Percentiles rank a stretch among this genome's conserved stretches.
Conservation (phyloP, 192 early-diverging fungal genomes). For the Linderina pennispora region DNA sequence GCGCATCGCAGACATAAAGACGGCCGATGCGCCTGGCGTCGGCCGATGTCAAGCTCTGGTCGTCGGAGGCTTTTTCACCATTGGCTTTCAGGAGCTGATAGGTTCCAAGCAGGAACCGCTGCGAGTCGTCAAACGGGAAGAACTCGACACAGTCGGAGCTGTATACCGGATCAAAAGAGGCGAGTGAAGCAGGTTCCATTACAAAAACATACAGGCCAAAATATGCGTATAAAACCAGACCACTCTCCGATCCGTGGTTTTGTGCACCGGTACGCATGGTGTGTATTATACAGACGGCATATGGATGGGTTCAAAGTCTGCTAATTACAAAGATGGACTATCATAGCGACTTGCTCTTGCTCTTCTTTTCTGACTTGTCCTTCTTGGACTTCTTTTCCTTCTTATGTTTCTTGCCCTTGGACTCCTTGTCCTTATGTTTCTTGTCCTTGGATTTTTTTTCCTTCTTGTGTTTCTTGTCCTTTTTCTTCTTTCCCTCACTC, state of each 20-base stretch:
- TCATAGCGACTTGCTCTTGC: neutral
- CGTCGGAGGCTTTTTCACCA: conserved; percentile 3
- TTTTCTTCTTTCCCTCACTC: neutral
- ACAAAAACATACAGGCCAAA: neutral
- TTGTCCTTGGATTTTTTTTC: conserved; percentile 13
- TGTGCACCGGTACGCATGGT: no score
- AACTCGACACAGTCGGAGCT: conserved; percentile 73
- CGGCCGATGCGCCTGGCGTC: conserved; percentile 57
- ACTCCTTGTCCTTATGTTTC: conserved; percentile 4
- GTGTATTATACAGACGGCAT: no score
- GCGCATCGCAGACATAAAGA: conserved; percentile 55
- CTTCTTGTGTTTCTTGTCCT: neutral
- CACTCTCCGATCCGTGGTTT: no score
- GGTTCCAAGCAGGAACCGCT: conserved; percentile 61
- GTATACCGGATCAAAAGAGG: conserved; percentile 57
- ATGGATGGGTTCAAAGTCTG: no score
- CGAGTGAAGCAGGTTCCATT: conserved; percentile 22
- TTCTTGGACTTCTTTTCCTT: conserved; percentile 13
- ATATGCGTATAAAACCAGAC: neutral
- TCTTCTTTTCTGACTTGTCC: neutral
- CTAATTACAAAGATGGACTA: no score
- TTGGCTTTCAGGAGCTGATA: conserved; percentile 56
- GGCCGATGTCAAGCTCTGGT: conserved; percentile 11
- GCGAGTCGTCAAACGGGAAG: conserved; percentile 48
- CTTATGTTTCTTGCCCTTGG: conserved; percentile 4